A percentile compares a stretch with the other conserved stretches of the same genome.
Evolutionary conservation across 352 stramenopile species (phyloP).

Genomic region (Globisporangium paroecandrum): DNA sequence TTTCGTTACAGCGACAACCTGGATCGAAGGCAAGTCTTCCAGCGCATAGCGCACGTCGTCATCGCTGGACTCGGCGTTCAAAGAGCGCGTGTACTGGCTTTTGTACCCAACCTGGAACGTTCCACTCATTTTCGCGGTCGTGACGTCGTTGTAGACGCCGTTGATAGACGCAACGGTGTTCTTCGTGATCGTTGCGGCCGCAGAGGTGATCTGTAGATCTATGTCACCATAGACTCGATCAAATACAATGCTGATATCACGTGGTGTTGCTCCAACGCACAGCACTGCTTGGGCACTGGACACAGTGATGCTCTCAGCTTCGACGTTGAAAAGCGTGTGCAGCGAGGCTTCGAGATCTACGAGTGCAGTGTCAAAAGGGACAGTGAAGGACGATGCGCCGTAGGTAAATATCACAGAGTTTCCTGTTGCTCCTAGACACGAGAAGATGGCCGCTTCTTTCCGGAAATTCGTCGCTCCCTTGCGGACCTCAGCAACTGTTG

Average conservation of each 20-base stretch:
- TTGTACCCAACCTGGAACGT: constrained; percentile 78
- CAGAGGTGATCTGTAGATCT: constrained; percentile 24
- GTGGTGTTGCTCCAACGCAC: constrained; percentile 28
- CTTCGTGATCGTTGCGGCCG: constrained; percentile 17
- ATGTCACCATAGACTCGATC: constrained; percentile 61
- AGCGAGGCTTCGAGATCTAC: constrained; percentile 35
- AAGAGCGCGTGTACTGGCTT: constrained; percentile 46
- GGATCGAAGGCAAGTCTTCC: constrained; percentile 53
- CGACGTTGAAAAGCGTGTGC: constrained; percentile 42
- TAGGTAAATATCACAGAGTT: constrained; percentile 31
- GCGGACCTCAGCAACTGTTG: constrained; percentile 27
- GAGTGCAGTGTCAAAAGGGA: constrained; percentile 30
- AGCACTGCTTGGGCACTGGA: constrained; percentile 38
- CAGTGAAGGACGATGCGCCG: background rate
- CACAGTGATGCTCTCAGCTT: constrained; percentile 59
- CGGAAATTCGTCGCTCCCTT: constrained; percentile 53
- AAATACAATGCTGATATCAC: constrained; percentile 55
- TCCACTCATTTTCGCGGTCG: constrained; percentile 57
- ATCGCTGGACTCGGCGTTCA: constrained; percentile 70
- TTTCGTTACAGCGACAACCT: constrained; percentile 47
- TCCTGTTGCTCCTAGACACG: constrained; percentile 33
- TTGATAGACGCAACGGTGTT: constrained; percentile 42
- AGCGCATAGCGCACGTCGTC: constrained; percentile 64
- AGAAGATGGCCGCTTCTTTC: constrained; percentile 65
- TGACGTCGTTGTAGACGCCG: constrained; percentile 50